These are phyloP conservation scores for Colletotrichum falcatum DNA, from an alignment of 2,329 filamentous ascomycete species.

Conservation along the genomic window DNA sequence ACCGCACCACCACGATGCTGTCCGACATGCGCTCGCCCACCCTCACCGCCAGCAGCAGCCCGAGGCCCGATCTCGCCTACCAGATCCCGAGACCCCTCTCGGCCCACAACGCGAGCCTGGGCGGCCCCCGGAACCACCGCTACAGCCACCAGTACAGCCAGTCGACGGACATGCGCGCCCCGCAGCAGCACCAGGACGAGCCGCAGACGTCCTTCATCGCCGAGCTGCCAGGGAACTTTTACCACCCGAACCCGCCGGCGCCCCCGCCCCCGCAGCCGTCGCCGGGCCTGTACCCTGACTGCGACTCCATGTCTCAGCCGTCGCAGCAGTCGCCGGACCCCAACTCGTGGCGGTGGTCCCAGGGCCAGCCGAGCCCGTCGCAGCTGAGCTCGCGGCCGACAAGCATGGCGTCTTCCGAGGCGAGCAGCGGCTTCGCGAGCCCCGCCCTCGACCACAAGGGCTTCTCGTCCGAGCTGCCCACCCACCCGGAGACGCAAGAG, in stretches of 20 bases:
- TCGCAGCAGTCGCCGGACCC: constrained; percentile 47
- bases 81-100: constrained; percentile 54
- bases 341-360: constrained; percentile 57
- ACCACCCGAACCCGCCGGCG: constrained; percentile 49
- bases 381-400: constrained; percentile 50
- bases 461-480: constrained; percentile 58
- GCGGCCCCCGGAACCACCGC: too few relatives aligned
- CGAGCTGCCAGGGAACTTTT: constrained; percentile 64
- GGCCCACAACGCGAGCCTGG: constrained; percentile 48
- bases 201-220: constrained; percentile 45
- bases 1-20: constrained; percentile 54
- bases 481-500: constrained; percentile 61
- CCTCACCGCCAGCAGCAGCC: constrained; percentile 30
- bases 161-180: constrained; percentile 37
- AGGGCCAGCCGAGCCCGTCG: constrained; percentile 48
- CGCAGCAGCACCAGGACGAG: constrained; percentile 42
- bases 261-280: constrained; percentile 43
- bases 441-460: constrained; percentile 56
- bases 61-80: constrained; percentile 51
- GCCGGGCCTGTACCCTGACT: constrained; percentile 41
- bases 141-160: constrained; percentile 39
- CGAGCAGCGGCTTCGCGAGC: constrained; percentile 50
- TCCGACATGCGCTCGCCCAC: constrained; percentile 27
- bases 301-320: constrained; percentile 44
- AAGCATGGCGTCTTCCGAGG: constrained; percentile 50